phyloP scores from a whole-genome alignment of 495 filamentous ascomycete species.

The Sabuloglossum arenarium region DNA sequence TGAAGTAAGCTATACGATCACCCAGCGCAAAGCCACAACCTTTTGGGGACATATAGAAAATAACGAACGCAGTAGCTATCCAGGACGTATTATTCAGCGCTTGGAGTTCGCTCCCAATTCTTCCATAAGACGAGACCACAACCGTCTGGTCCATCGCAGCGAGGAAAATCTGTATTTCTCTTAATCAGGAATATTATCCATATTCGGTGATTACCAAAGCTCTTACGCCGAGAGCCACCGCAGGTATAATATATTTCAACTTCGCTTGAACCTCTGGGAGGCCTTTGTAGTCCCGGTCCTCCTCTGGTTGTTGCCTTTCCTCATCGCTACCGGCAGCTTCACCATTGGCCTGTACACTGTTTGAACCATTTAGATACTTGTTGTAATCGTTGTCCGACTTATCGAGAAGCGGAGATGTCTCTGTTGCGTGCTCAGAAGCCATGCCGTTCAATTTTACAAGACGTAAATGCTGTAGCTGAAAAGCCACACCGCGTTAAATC shows the following conservation, averaged over 20 bases:
- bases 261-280: constrained; percentile 21
- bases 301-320: background rate
- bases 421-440: background rate
- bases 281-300: constrained; percentile 12
- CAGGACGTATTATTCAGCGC: constrained; percentile 63
- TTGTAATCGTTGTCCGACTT: background rate
- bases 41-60: background rate
- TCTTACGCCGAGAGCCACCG: constrained; percentile 35
- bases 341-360: background rate
- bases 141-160: constrained; percentile 66
- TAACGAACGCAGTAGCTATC: constrained; percentile 51
- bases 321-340: background rate
- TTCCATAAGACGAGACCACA: constrained; percentile 57
- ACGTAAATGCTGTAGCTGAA: background rate
- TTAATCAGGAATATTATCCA: background rate
- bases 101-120: constrained; percentile 60
- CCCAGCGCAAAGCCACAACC: background rate
- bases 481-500: too few relatives aligned
- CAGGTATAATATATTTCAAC: constrained; percentile 33
- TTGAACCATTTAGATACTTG: background rate
- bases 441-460: background rate
- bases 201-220: background rate
- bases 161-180: constrained; percentile 38
- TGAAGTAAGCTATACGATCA: background rate
- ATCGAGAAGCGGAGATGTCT: background rate